Evolutionary conservation across 73 alveolate species (phyloP), one percentile per base, ranked within the genome.

Genomic region (Stentor roeselii): DNA sequence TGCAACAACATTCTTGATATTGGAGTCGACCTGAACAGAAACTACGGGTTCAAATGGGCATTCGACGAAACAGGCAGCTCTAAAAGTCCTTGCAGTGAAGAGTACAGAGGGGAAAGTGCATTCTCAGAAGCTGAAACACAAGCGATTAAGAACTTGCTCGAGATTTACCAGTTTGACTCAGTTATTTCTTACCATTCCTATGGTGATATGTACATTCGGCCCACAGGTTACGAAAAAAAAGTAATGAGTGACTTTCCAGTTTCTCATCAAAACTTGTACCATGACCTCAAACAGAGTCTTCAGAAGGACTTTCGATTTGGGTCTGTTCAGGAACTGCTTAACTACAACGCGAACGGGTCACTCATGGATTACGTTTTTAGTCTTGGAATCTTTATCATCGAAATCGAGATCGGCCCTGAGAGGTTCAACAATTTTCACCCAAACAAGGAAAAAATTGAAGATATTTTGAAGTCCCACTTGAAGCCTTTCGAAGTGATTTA

Each of bases 21-120:
- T 30, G 99, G 99, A 3, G 95, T 97, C 31, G 98, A 97, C 85
- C 88, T 97, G 35, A 97, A 97, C 89, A 90, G 99, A 92, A 97
- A 97, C 91, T 97, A 92, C 86, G 99, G 92, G 58, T 94, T 59
- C 86, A 88, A 87, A 75, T 97, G 91, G 88, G 98, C 92, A 0
- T 37, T 42, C 36, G 98, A 93, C 82, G 92, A 97, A 78, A 75
- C n/a, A 3, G 98, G 99, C 0, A 87, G 96, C 67, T 93, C 98
- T n/a, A 60, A 75, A 30, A 90, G 84, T 31, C 95, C 95, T 2
- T 97, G 99, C 41, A 93, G 83, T 76, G 99, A 95, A 86, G 96
- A 92, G 82, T 97, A 90, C 85, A 93, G 99, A 89, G 99, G 99
- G 60, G 89, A 83, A 31, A 41, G 36, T 3, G 94, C 99, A 35